Evolutionary conservation across 176 grass and related monocot genomes (phyloP).

Genomic region (Pharus latifolius): DNA sequence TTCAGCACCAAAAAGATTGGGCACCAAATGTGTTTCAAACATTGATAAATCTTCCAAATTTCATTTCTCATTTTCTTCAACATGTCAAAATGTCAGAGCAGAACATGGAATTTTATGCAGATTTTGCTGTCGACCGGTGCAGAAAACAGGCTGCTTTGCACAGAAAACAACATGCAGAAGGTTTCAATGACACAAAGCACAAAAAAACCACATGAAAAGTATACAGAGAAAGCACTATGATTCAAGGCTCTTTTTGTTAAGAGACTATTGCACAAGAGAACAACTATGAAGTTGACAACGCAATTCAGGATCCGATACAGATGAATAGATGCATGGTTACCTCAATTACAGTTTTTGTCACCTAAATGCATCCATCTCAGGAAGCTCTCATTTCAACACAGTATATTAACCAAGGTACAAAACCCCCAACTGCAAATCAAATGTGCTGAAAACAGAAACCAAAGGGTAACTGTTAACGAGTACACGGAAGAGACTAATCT

Average conservation of each 20-base stretch:
- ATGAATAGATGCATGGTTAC: conserved; percentile 30
- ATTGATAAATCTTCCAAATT: not conserved
- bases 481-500: conserved; percentile 32
- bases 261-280: not conserved
- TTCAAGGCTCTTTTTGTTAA: not conserved
- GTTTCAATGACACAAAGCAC: not conserved
- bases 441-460: conserved; percentile 31
- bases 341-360: conserved; percentile 34
- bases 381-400: conserved; percentile 26
- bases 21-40: not conserved
- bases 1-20: conserved; percentile 7
- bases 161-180: not conserved
- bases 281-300: conserved; percentile 9
- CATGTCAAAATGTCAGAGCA: not conserved
- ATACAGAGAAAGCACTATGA: not conserved
- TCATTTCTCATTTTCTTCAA: not conserved
- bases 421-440: conserved; percentile 27
- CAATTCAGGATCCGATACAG: conserved; percentile 21
- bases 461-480: conserved; percentile 30
- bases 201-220: not conserved
- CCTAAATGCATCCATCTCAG: conserved; percentile 40
- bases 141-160: not conserved
- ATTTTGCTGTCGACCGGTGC: not conserved
- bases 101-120: not conserved
- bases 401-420: conserved; percentile 20